Evolutionary conservation across 1,139 yeast genomes (phyloP), one percentile per base, ranked within the genome.

Genomic region (Kodamaea alishanica): DNA sequence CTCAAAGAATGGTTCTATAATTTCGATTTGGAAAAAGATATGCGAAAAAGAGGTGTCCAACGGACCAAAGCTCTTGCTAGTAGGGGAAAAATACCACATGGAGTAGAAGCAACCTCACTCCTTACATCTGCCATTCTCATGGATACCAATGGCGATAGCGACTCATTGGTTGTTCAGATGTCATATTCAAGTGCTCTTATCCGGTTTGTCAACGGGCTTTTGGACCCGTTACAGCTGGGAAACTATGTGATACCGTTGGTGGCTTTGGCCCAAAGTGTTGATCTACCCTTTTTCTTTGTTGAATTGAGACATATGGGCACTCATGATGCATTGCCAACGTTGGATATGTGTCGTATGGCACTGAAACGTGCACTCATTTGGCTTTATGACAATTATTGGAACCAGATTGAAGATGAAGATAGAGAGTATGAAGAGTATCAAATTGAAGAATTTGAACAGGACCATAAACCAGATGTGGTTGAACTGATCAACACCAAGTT

Each of bases 271-370:
- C 75, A 68, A 38, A 72, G 75, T 30, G 63, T 87, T 20, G 77
- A 77, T 1, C 64, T 94, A 20, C 97, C 98, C 0, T 73, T 84
- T 27, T 77, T 77, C 53, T 89, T 94, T 61, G 98, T 94, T 0
- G 98, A 94, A 55, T 56, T 89, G 30, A 69, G 99, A 45, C 98
- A 94, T 58, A 77, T 80, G 57, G 92, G 95, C 5, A 92, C 98
- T 0, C 99, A 94, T 58, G 97, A 92, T 50, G 72, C 67, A 10
- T 61, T 92, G 20, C 97, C 97, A 0, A 73, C 84, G 28, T 52
- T 88, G 31, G 79, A 74, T 33, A 70, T 85, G 61, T 68, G 92
- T 20, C 67, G 95, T 30, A 58, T 67, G 25, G 77, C 82, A 5
- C 64, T 80, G 5, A 54, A 57, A 5, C 67, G 75, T 41, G 96